phyloP scores from a whole-genome alignment of 805 yeast species.

The Saccharomycopsis oosterbeekiorum region DNA sequence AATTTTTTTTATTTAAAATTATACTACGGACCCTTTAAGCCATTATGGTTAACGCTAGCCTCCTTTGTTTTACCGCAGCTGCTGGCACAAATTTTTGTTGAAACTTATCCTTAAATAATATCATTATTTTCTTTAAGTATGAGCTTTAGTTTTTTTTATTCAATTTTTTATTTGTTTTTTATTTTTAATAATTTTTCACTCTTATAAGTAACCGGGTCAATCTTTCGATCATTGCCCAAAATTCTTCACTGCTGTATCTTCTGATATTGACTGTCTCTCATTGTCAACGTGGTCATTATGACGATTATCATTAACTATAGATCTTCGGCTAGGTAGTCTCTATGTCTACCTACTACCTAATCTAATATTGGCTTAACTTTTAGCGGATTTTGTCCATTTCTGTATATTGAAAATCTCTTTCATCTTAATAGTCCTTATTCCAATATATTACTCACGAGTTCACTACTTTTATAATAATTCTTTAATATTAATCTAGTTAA shows the following conservation, averaged over 20 bases:
- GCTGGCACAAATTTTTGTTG: conserved; percentile 22
- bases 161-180: conserved; percentile 3
- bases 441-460: conserved; percentile 20
- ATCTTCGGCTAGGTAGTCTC: conserved; percentile 19
- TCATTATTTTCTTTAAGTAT: conserved; percentile 18
- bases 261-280: conserved; percentile 17
- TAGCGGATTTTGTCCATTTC: conserved; percentile 3
- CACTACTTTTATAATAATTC: conserved; percentile 18
- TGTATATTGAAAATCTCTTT: conserved; percentile 1
- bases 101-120: conserved; percentile 13
- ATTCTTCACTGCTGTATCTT: conserved; percentile 21
- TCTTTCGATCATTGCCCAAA: conserved; percentile 20
- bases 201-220: conserved; percentile 20
- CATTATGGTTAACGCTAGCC: conserved; percentile 20
- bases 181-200: conserved; percentile 9
- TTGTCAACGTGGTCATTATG: conserved; percentile 19
- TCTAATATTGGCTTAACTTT: conserved; percentile 19
- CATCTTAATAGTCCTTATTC: conserved; percentile 15
- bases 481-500: conserved; percentile 4
- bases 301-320: conserved; percentile 19
- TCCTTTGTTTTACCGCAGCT: conserved; percentile 21
- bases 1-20: conserved; percentile 6
- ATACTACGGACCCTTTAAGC: conserved; percentile 21
- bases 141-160: conserved; percentile 17
- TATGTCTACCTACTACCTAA: conserved; percentile 20